Evolutionary conservation across 2,329 filamentous ascomycete genomes (phyloP).

Genomic region (Ophiostoma ips): DNA sequence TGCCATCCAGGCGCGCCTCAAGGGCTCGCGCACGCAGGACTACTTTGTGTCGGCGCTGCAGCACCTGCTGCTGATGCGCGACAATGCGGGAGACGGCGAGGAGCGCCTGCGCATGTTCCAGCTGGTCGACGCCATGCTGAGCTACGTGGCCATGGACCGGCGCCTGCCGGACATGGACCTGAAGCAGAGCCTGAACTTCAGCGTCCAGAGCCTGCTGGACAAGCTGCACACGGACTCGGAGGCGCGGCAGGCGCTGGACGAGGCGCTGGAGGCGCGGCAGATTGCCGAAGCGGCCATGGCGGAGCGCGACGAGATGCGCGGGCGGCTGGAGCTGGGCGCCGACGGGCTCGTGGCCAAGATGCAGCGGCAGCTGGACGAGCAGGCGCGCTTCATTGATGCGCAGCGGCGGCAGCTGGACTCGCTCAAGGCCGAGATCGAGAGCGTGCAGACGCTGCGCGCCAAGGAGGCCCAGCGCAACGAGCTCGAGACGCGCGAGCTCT

Average conservation of each 20-base stretch:
- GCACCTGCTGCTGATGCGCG: constrained; percentile 81
- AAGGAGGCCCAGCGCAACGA: constrained; percentile 92
- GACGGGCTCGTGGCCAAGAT: constrained; percentile 87
- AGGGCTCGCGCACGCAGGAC: constrained; percentile 75
- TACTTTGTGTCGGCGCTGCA: constrained; percentile 95
- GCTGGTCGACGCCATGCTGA: constrained; percentile 95
- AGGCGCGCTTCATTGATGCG: constrained; percentile 77
- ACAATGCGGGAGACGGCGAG: constrained; percentile 62
- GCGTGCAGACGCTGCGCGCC: constrained; percentile 69
- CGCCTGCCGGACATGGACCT: constrained; percentile 92
- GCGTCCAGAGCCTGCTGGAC: constrained; percentile 86
- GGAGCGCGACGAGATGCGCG: constrained; percentile 87
- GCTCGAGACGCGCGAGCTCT: constrained; percentile 87
- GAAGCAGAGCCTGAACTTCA: constrained; percentile 95
- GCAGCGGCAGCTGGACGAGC: constrained; percentile 88
- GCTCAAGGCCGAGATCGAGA: constrained; percentile 78
- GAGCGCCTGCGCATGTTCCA: constrained; percentile 93
- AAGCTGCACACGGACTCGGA: constrained; percentile 95
- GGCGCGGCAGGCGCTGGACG: constrained; percentile 80
- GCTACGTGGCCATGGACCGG: constrained; percentile 96
- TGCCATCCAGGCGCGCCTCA: constrained; percentile 73
- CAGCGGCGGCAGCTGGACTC: constrained; percentile 75
- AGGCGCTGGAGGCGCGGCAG: constrained; percentile 77
- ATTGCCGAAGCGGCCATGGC: constrained; percentile 93
- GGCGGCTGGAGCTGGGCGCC: constrained; percentile 77